Conservation (phyloP, 371 early-diverging fungal genomes). For the Umbelopsis sp. region DNA sequence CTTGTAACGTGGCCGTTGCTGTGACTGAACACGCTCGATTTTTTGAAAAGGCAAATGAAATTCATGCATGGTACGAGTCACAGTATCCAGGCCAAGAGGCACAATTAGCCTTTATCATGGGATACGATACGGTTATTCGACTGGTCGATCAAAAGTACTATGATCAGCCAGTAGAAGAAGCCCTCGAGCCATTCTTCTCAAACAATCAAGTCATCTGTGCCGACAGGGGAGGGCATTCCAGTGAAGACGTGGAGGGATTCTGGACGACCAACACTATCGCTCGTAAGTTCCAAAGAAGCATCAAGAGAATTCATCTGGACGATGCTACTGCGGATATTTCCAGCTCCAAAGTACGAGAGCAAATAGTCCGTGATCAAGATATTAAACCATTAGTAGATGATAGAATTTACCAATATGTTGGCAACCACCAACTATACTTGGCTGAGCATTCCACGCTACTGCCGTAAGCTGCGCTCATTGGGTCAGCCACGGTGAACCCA, state of each 20-base stretch:
- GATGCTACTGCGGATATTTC: not conserved
- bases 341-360: not conserved
- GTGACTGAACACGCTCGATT: constrained; percentile 60
- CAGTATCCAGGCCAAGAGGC: constrained; percentile 26
- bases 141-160: constrained; percentile 70
- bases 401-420: not conserved
- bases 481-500: not conserved
- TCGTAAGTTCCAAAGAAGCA: not conserved
- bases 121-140: constrained; percentile 63
- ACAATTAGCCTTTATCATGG: constrained; percentile 63
- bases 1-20: constrained; percentile 46
- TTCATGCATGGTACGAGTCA: constrained; percentile 20
- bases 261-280: constrained; percentile 23
- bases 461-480: constrained; percentile 1
- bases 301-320: not conserved
- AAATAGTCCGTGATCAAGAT: not conserved
- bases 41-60: constrained; percentile 58
- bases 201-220: constrained; percentile 49
- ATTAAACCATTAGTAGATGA: not conserved
- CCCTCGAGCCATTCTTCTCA: constrained; percentile 54
- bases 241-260: constrained; percentile 22
- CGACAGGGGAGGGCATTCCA: constrained; percentile 40
- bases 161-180: constrained; percentile 33
- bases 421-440: not conserved
- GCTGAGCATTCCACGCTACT: not conserved